Evolutionary conservation across 306 rosid species (phyloP).

Genomic region (Lablab purpureus): DNA sequence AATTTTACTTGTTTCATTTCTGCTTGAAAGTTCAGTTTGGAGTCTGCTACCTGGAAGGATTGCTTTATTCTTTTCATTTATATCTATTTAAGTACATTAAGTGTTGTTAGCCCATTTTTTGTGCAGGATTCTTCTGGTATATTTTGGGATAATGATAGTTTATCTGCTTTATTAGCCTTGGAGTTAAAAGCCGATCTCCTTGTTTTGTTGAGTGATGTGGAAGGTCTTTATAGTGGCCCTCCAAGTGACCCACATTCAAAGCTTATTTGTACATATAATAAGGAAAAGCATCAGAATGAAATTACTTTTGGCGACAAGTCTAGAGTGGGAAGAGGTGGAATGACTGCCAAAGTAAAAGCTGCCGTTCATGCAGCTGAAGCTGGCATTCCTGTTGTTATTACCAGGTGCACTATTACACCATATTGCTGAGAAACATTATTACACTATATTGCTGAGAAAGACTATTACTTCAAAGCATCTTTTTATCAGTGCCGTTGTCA

Average conservation of each 20-base stretch:
- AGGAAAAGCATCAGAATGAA: slow-evolving; percentile 89
- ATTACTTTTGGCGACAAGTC: slow-evolving; percentile 98
- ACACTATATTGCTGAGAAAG: neutral
- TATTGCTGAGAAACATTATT: slow-evolving; percentile 14
- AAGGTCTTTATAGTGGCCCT: slow-evolving; percentile 96
- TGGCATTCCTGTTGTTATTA: slow-evolving; percentile 94
- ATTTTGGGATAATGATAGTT: slow-evolving; percentile 99
- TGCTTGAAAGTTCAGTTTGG: neutral
- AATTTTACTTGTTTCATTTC: slow-evolving; percentile 6
- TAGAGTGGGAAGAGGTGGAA: slow-evolving; percentile 99
- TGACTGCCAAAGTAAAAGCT: slow-evolving; percentile 99
- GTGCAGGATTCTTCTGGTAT: slow-evolving; percentile 98
- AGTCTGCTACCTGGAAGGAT: slow-evolving; percentile 15
- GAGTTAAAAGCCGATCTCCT: slow-evolving; percentile 98
- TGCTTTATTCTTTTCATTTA: slow-evolving; percentile 1
- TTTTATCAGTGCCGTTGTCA: slow-evolving; percentile 21
- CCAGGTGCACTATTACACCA: slow-evolving; percentile 67
- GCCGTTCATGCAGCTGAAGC: slow-evolving; percentile 90
- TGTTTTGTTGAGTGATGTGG: slow-evolving; percentile 95
- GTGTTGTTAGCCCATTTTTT: slow-evolving; percentile 10
- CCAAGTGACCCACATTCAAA: slow-evolving; percentile 95
- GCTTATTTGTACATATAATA: slow-evolving; percentile 90
- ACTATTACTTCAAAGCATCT: neutral
- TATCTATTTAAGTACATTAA: slow-evolving; percentile 2
- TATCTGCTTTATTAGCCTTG: slow-evolving; percentile 95